Base-by-base conservation (phyloP, 129 eudicot genomes). In the Flaveria linearis region DNA sequence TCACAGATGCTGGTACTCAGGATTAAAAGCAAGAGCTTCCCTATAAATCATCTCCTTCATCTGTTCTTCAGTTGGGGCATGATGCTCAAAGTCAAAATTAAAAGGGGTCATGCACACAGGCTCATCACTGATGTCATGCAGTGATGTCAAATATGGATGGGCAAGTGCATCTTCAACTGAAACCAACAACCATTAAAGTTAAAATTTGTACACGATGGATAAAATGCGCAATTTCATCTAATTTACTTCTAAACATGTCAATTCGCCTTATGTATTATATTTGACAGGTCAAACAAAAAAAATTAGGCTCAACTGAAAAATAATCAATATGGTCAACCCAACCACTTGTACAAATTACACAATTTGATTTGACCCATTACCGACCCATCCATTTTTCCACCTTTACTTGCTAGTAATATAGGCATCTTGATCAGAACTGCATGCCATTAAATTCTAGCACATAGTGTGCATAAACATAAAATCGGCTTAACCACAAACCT, bases 81-180 rank as follows among this genome's bases (percentile, higher is more conserved):
- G 91, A 84, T 89, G 90, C 84, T 89, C 96, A 78, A 91, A 91
- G 75, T 89, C 97, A 43, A 89, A 89, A 87, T 77, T 85, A 73
- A 91, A 91, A 13, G 96, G 97, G 26, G 84, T 84, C 88, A 71
- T 49, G 84, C 96, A 91, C 22, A 78, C 81, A 13, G 97, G 97
- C 84, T 91, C 97, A 9, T 91, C 92, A 11, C 96, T 89, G 46
- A 85, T 84, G 86, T 91, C 97, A 53, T 91, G 97, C 69, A 91
- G 88, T 16, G 95, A 85, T 43, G 84, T 84, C 18, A 91, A 76
- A 75, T 91, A 91, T 0, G 92, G 97, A 76, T 91, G 96, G 4
- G 92, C 92, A 14, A 91, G 85, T 57, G 97, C 97, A 51, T 85
- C 96, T 83, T 89, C 97, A 49, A 91, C 97, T 91, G 92, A 68